Evolutionary conservation across 768 basidiomycete genomes (phyloP), one percentile per base, ranked within the genome.

Genomic region (Tricholoma flavovirens): DNA sequence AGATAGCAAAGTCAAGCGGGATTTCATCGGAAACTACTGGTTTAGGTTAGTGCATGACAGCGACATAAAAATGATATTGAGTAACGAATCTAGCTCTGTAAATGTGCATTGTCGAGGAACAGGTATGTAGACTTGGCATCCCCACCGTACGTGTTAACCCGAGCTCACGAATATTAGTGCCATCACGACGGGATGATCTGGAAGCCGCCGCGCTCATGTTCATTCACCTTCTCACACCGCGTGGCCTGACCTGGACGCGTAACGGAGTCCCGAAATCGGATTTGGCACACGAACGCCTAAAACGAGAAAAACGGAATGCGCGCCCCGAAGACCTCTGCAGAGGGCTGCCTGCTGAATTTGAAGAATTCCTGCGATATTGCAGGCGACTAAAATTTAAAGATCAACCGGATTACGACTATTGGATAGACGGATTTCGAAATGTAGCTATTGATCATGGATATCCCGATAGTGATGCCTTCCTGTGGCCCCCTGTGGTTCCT

Each of bases 1-100:
- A 15, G 84, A 90, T 55, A 84, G 83, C 62, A 82, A 77, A 52
- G 71, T 70, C 29, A 84, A 83, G 65, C 81, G 87, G 40, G 84
- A 88, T 62, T 90, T 91, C 60, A 83, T 90, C 52, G 88, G 88
- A 22, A 91, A 91, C 66, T 91, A 90, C 65, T 91, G 87, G 87
- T 91, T 91, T 66, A 84, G 82, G 73, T 85, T 53, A 56, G 71
- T 60, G 4, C 10, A 32, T 22, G 42, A n/a, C 26, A 5, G 52
- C 9, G 7, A 10, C 10, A 17, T 43, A 12, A 42, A 7, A 30
- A 42, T 29, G 9, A 42, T 48, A 24, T 58, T 46, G 19, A 54
- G 21, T 32, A 40, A 46, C 30, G 22, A n/a, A 5, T 59, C 24
- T 59, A 81, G 82, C 48, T 86, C 88, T 10, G 79, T 90, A 3